Evolutionary conservation across 139 green algal genomes (phyloP), one percentile per base, ranked within the genome.

Genomic region (Gonium pectorale): DNA sequence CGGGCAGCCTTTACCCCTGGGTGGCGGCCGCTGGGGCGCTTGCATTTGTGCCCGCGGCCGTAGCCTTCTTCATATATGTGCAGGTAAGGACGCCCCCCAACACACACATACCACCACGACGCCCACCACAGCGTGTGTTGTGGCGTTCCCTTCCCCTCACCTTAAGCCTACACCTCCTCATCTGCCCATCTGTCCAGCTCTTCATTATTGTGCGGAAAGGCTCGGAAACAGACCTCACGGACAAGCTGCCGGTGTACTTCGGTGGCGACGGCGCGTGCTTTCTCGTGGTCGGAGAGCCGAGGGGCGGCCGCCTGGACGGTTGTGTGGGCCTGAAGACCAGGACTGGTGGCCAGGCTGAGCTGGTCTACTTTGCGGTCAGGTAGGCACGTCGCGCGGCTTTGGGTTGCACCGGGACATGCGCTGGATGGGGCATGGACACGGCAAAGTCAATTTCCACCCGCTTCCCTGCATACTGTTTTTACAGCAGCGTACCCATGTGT

Each of bases 311-410:
- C 17, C 26, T 64, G 24, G 21, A 66, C 21, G 60, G 77, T 21
- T 63, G 77, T 41, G 60, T 83, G 31, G 77, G 77, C n/a, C 43
- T 83, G 33, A 17, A 31, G 38, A 73, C 63, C 77, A 19, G 62
- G 38, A 54, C 43, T 26, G 43, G 62, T 3, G 77, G 77, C 31
- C 60, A 73, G 26, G 77, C 60, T 17, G 77, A 83, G 77, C 62
- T 83, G 4, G 31, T 68, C 24, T 83, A 83, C 62, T 40, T 83
- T 6, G 43, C 43, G 33, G 62, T 73, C 4, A 51, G 77, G 77
- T 83, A 33, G 24, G 75, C n/a, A n/a, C n/a, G n/a, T n/a, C n/a
- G n/a, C n/a, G n/a, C n/a, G n/a, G n/a, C n/a, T n/a, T n/a, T n/a
- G n/a, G n/a, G n/a, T n/a, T n/a, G n/a, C n/a, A n/a, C n/a, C n/a